Conservation (phyloP, 2,329 filamentous ascomycete species). For the Pseudogymnoascus sp. region DNA sequence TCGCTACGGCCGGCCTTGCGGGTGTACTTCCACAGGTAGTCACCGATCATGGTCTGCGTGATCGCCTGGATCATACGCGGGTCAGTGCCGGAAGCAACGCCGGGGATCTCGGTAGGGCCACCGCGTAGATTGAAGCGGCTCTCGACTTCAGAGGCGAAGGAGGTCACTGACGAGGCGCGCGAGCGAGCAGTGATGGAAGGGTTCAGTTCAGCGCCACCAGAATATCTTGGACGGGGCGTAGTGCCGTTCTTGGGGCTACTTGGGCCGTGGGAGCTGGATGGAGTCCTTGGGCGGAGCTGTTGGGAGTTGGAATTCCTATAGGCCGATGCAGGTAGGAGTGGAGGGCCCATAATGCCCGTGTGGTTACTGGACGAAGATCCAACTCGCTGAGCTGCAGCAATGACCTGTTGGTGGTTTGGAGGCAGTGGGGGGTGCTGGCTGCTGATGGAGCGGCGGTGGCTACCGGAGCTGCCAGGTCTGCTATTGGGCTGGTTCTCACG, state of each 20-base stretch:
- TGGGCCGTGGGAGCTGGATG: conserved; percentile 43
- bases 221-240: conserved; percentile 52
- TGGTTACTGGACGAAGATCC: conserved; percentile 33
- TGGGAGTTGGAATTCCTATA: conserved; percentile 13
- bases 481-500: conserved; percentile 32
- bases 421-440: conserved; percentile 63
- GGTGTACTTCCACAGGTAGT: conserved; percentile 98
- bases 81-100: conserved; percentile 68
- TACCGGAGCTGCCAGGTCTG: conserved; percentile 66
- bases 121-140: conserved; percentile 73
- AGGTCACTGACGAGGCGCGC: conserved; percentile 81
- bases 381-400: conserved; percentile 61
- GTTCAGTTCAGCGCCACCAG: conserved; percentile 31
- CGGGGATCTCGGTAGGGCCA: conserved; percentile 43
- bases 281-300: neutral
- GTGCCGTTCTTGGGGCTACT: conserved; percentile 46
- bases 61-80: conserved; percentile 98
- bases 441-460: conserved; percentile 43
- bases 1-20: conserved; percentile 84
- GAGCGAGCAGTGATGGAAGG: conserved; percentile 26
- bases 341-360: conserved; percentile 64
- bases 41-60: conserved; percentile 98
- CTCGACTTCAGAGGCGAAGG: conserved; percentile 90
- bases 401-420: conserved; percentile 71
- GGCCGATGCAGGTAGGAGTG: conserved; percentile 72